Base-by-base conservation (phyloP, 2,329 filamentous ascomycete species). In the Talaromyces rugulosus region DNA sequence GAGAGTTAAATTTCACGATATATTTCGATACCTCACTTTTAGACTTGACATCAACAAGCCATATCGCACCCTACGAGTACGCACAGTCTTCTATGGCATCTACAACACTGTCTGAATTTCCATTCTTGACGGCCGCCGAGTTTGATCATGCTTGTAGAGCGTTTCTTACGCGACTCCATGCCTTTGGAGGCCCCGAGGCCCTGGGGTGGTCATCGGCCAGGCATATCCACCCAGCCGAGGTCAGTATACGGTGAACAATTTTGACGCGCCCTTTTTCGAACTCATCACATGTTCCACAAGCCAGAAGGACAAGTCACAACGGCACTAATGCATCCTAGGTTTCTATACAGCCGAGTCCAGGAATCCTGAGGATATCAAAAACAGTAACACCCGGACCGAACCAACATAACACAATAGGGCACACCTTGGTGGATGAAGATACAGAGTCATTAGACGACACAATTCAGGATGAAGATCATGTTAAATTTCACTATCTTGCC, bases 121-220 rank as follows among this genome's bases (percentile, higher is more conserved):
- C 89, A 6, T 84, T 83, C 62, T 80, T 91, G 31, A 83, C 76
- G 11, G 69, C 76, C 11, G 81, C 85, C 47, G 88, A 91, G 70
- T 91, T 91, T 66, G 75, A 83, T 59, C 82, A 86, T 69, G 84
- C 82, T 60, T 91, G 89, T 72, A 84, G 88, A 80, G 70, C 85
- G 83, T 59, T 85, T 77, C 60, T 67, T 59, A 61, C 68, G 66
- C 36, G 77, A 87, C 3, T 87, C 85, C 2, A 78, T 80, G 6
- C 68, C 83, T 42, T 81, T 27, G 85, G 61, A 78, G 75, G 64
- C 77, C 78, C 62, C 87, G 85, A 82, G 84, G 82, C 68, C 76
- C 88, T 62, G 60, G 76, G 81, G 56, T 83, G 81, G 73, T 68
- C 65, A 9, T 69, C 70, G 12, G 65, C 70, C 64, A 68, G 67